Base-by-base conservation (phyloP, 179 eudicot species). In the Actinidia arguta region DNA sequence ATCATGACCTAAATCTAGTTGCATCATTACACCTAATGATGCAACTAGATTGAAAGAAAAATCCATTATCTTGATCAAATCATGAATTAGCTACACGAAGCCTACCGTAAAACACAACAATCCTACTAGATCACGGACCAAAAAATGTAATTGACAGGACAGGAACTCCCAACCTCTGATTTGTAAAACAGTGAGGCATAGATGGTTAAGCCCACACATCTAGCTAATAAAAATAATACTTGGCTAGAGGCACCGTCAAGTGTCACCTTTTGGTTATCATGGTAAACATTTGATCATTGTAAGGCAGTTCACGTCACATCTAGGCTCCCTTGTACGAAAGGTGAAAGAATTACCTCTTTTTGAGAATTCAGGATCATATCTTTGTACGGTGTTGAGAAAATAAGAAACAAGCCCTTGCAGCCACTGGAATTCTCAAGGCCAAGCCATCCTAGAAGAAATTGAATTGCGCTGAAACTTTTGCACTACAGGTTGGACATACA, bases 401-500 rank as follows among this genome's bases (percentile, higher is more conserved):
- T 6, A 59, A 56, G 36, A 59, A 76, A 24, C 63, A 72, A 12
- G 18, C 31, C 66, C 24, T 69, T 52, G 47, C 16, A 36, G 74
- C 52, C 11, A 10, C 66, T 54, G 82, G 75, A 80, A 56, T 58
- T 47, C 72, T 56, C 44, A 59, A 61, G 42, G 78, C 13, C 27
- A 54, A 51, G 25, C 78, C 61, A 56, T 5, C n/a, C 84, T 83
- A 89, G 62, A 83, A 85, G 50, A 76, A 64, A 82, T 82, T 87
- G 70, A 80, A 93, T 83, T 88, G 96, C 46, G 88, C 89, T 0
- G 94, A 86, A 85, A 88, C 85, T 80, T 89, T 91, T 78, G 90
- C 90, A 86, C 92, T 92, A 89, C 98, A 95, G 71, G 88, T 76
- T 80, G 94, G 97, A 80, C 98, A 95, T 78, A 95, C 67, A 63